Evolutionary conservation across 768 basidiomycete genomes (phyloP).

Genomic region (Termitomyces eurrhizus): DNA sequence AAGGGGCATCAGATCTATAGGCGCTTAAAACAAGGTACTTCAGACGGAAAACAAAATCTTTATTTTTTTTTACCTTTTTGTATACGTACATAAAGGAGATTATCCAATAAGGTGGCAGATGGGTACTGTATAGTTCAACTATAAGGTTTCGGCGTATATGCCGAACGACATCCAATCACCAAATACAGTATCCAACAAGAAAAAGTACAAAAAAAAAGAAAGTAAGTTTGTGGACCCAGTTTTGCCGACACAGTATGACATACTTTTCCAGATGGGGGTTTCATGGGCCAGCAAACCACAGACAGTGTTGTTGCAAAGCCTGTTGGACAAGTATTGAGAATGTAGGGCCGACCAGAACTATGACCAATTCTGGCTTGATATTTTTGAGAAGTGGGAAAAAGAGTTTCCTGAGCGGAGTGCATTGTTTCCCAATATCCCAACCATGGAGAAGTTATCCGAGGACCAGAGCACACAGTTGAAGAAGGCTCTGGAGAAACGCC

Average conservation of each 20-base stretch:
- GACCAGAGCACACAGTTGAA: background rate
- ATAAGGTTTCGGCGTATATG: background rate
- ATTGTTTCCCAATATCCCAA: background rate
- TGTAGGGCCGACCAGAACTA: background rate
- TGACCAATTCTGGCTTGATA: background rate
- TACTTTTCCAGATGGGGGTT: too few species aligned
- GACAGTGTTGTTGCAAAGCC: background rate
- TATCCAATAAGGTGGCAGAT: too few species aligned
- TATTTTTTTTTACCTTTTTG: too few species aligned
- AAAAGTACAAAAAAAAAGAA: too few species aligned
- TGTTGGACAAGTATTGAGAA: background rate
- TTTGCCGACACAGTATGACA: background rate
- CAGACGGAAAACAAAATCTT: too few species aligned
- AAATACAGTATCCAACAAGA: too few species aligned
- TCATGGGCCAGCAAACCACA: background rate
- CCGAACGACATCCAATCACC: background rate
- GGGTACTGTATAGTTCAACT: too few species aligned
- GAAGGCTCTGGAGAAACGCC: background rate
- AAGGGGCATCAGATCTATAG: too few species aligned
- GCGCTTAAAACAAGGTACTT: too few species aligned
- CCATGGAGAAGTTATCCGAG: background rate
- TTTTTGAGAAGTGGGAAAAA: slow-evolving; percentile 1
- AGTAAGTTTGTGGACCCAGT: background rate
- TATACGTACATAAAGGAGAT: too few species aligned
- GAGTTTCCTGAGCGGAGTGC: background rate